Evolutionary conservation across 768 basidiomycete species (phyloP).

Genomic region (Gloeophyllum trabeum): DNA sequence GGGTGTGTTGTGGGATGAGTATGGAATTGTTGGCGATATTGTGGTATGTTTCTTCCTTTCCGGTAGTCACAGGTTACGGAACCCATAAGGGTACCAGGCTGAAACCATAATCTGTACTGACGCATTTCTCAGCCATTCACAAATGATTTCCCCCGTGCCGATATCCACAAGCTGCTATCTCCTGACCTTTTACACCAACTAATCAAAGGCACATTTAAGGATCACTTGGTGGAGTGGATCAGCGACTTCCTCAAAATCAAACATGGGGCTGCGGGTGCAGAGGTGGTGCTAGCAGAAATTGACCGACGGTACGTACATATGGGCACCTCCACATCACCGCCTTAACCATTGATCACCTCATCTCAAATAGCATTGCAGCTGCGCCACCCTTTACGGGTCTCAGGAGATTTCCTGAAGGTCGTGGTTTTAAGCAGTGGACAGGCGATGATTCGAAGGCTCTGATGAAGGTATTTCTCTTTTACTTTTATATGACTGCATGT

Average conservation of each 20-base stretch:
- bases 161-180: constrained; percentile 3
- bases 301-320: constrained; percentile 4
- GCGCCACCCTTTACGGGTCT: background rate
- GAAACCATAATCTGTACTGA: background rate
- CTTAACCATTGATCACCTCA: background rate
- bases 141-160: constrained; percentile 7
- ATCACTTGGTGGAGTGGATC: constrained; percentile 6
- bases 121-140: constrained; percentile 8
- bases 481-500: background rate
- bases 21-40: background rate
- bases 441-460: constrained; percentile 1
- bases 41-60: constrained; percentile 1
- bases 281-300: constrained; percentile 3
- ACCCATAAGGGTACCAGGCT: constrained; percentile 2
- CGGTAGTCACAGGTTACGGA: background rate
- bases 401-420: background rate
- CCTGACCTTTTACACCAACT: constrained; percentile 4
- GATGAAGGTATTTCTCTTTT: constrained; percentile 1
- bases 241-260: constrained; percentile 1
- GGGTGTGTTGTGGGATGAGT: background rate
- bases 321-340: no score
- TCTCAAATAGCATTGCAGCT: background rate
- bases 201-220: constrained; percentile 4
- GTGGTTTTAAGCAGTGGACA: constrained; percentile 2
- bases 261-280: background rate